phyloP scores from a whole-genome alignment of 345 rosid genomes.

The Aquilaria malaccensis region DNA sequence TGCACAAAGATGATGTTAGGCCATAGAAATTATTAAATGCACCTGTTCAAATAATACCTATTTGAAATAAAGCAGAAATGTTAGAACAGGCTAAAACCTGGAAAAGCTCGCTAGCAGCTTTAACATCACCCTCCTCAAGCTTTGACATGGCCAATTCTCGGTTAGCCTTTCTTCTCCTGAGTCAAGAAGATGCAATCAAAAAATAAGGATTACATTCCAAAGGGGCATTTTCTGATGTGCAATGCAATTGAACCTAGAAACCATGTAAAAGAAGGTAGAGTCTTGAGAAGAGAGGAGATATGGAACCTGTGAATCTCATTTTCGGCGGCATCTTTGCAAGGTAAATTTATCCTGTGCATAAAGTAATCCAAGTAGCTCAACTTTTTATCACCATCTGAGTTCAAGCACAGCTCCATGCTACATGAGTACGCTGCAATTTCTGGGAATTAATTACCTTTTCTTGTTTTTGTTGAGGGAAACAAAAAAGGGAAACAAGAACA shows the following conservation, averaged over 20 bases:
- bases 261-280: not conserved
- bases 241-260: not conserved
- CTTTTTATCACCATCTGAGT: constrained; percentile 54
- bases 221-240: too few species aligned
- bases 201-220: too few species aligned
- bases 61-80: too few species aligned
- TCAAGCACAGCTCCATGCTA: constrained; percentile 88
- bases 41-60: too few species aligned
- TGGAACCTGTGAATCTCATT: constrained; percentile 52
- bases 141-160: constrained; percentile 58
- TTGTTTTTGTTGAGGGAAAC: too few species aligned
- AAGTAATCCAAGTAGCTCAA: constrained; percentile 59
- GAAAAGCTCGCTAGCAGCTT: constrained; percentile 68
- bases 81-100: constrained; percentile 37
- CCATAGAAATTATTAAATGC: too few species aligned
- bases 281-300: not conserved
- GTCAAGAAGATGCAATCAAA: not conserved
- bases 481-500: too few species aligned
- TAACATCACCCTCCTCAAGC: constrained; percentile 64
- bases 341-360: constrained; percentile 74
- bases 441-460: too few species aligned
- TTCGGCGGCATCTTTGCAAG: constrained; percentile 74
- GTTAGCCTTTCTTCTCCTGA: constrained; percentile 59
- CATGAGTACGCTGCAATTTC: constrained; percentile 71
- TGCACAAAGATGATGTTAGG: too few species aligned